Conservation (phyloP, 2,329 filamentous ascomycete genomes). For the Stachybotrys echinatus region DNA sequence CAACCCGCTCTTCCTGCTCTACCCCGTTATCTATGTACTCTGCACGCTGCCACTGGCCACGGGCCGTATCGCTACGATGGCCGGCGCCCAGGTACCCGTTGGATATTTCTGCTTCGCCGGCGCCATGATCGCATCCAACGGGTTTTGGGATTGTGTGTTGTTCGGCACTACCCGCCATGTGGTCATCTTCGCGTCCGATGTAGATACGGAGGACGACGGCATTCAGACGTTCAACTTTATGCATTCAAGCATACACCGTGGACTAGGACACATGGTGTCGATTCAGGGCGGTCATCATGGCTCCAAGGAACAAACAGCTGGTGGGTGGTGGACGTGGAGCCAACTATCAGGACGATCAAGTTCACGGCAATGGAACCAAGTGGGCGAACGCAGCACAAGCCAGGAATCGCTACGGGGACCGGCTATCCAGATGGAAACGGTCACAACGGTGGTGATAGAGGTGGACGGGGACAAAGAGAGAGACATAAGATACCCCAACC, state of each 20-base stretch:
- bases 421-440: conserved; percentile 38
- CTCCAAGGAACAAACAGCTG: conserved; percentile 8
- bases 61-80: conserved; percentile 59
- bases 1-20: conserved; percentile 56
- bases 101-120: conserved; percentile 55
- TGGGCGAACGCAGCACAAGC: conserved; percentile 18
- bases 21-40: conserved; percentile 64
- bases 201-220: conserved; percentile 40
- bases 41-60: conserved; percentile 63
- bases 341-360: conserved; percentile 5
- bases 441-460: conserved; percentile 37
- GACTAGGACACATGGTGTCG: conserved; percentile 36
- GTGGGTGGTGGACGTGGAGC: conserved; percentile 22
- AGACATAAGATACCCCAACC: conserved; percentile 17
- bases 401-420: conserved; percentile 27
- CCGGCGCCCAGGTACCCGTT: conserved; percentile 43
- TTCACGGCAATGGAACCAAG: conserved; percentile 1
- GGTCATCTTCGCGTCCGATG: conserved; percentile 41
- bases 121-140: conserved; percentile 51
- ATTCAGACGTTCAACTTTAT: conserved; percentile 48
- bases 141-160: conserved; percentile 48
- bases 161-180: conserved; percentile 47
- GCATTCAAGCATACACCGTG: conserved; percentile 29
- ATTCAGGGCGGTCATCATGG: conserved; percentile 22
- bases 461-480: conserved; percentile 19